These are phyloP conservation scores for Ceratonia siliqua DNA, from an alignment of 306 rosid genomes.

Conservation along the genomic window DNA sequence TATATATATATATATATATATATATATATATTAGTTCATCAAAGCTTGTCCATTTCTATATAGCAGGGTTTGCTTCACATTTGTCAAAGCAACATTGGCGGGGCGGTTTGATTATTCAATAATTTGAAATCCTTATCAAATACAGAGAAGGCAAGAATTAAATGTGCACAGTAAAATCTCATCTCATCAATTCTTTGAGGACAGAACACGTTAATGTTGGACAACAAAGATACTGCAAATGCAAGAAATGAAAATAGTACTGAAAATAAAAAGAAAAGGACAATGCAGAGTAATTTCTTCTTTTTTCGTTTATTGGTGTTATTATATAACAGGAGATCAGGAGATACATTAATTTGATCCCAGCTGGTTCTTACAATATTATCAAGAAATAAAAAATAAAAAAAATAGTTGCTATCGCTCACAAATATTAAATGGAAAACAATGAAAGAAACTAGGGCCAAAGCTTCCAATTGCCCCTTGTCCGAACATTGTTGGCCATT, in stretches of 20 bases:
- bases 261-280: background rate
- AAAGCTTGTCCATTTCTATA: slow-evolving; percentile 26
- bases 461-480: background rate
- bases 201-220: background rate
- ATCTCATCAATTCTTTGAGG: background rate
- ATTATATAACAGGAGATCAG: background rate
- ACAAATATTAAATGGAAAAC: background rate
- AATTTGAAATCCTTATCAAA: slow-evolving; percentile 32
- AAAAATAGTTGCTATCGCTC: background rate
- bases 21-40: slow-evolving; percentile 18
- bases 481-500: background rate
- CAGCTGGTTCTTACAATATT: background rate
- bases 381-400: background rate
- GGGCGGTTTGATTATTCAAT: slow-evolving; percentile 45
- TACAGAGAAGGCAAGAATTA: background rate
- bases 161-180: background rate
- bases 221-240: background rate
- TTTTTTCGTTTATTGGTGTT: slow-evolving; percentile 2
- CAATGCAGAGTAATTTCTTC: background rate
- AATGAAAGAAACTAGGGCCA: background rate
- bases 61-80: slow-evolving; percentile 37
- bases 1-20: too few species aligned
- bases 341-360: too few species aligned
- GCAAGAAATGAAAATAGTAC: background rate
- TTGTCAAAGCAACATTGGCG: slow-evolving; percentile 50